phyloP scores from a whole-genome alignment of 805 yeast species.

The Zygotorulaspora danielsina region DNA sequence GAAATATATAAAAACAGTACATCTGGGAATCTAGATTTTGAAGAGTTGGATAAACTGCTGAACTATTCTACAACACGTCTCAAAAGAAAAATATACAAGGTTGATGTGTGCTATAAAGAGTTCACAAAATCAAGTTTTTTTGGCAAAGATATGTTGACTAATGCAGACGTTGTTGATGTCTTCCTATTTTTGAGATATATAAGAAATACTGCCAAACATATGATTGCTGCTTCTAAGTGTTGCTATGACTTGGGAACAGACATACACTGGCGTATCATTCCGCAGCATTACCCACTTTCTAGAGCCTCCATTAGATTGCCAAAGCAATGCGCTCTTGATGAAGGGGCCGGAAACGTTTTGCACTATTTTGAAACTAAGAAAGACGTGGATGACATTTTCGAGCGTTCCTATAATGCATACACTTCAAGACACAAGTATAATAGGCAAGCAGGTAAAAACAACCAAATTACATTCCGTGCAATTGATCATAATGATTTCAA shows the following conservation, averaged over 20 bases:
- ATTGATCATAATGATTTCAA: constrained; percentile 42
- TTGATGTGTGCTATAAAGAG: constrained; percentile 36
- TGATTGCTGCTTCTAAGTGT: constrained; percentile 29
- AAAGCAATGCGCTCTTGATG: constrained; percentile 42
- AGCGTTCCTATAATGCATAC: constrained; percentile 41
- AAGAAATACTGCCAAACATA: constrained; percentile 39
- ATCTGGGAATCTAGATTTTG: constrained; percentile 5
- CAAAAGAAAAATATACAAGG: constrained; percentile 29
- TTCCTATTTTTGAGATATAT: constrained; percentile 41
- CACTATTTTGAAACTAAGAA: constrained; percentile 41
- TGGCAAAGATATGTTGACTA: constrained; percentile 35
- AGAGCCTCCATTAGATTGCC: constrained; percentile 43
- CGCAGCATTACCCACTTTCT: constrained; percentile 39
- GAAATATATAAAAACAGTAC: constrained; percentile 8
- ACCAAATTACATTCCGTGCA: constrained; percentile 34
- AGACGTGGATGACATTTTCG: constrained; percentile 46
- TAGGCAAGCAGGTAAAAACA: constrained; percentile 6
- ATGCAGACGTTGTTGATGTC: constrained; percentile 37
- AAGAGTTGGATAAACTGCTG: constrained; percentile 10
- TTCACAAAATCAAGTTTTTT: constrained; percentile 39
- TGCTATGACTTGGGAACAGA: constrained; percentile 24
- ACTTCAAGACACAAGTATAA: constrained; percentile 38
- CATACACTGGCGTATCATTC: constrained; percentile 36
- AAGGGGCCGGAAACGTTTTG: constrained; percentile 44
- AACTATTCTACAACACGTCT: constrained; percentile 21